Conservation (phyloP, 2,329 filamentous ascomycete species). For the Aspergillus ibericus region DNA sequence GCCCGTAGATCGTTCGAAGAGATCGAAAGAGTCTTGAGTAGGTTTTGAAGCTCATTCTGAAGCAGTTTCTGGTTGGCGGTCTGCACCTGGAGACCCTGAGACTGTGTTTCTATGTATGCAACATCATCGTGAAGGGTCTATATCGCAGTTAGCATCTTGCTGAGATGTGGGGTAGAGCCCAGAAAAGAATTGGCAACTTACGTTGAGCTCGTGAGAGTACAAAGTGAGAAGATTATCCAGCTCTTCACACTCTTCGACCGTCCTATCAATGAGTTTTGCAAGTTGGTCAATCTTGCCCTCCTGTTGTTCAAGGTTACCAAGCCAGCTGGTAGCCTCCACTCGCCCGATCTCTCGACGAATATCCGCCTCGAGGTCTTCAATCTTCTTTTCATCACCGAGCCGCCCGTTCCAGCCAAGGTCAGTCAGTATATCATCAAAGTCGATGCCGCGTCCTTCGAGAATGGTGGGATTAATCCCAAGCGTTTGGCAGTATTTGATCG, state of each 20-base stretch:
- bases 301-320: conserved; percentile 78
- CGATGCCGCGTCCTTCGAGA: conserved; percentile 72
- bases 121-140: conserved; percentile 94
- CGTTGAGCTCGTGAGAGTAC: conserved; percentile 90
- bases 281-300: conserved; percentile 88
- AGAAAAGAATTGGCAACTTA: conserved; percentile 48
- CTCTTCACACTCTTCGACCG: conserved; percentile 95
- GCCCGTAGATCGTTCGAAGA: conserved; percentile 72
- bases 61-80: conserved; percentile 95
- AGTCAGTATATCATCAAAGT: conserved; percentile 79
- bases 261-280: conserved; percentile 79
- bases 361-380: conserved; percentile 78
- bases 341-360: conserved; percentile 85
- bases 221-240: conserved; percentile 90
- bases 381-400: conserved; percentile 69
- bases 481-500: conserved; percentile 72
- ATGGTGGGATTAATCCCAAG: conserved; percentile 75
- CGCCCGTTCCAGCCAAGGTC: conserved; percentile 88
- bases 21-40: conserved; percentile 91
- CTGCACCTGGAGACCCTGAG: conserved; percentile 94
- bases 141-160: conserved; percentile 23
- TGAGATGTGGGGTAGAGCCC: not conserved
- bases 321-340: conserved; percentile 89
- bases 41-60: conserved; percentile 80
- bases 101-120: conserved; percentile 94